Percentiles rank a stretch among this genome's conserved stretches.
phyloP scores from a whole-genome alignment of 768 basidiomycete species.

The Termitomyces sp. region DNA sequence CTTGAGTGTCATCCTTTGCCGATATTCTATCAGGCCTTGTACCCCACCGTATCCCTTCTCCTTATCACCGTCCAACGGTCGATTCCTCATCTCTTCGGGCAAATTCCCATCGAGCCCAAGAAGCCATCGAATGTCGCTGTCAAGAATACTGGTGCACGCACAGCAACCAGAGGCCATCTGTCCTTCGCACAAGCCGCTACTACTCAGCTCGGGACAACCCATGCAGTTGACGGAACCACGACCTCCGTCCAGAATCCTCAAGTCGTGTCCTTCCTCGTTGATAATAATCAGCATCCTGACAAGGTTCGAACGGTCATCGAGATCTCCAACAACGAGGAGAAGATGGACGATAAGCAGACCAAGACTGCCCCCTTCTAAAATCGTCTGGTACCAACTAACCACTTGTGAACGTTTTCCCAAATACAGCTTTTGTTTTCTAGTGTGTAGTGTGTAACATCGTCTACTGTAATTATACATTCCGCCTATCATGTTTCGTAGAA shows the following conservation, averaged over 20 bases:
- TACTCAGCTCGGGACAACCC: conserved; percentile 7
- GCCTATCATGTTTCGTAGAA: neutral
- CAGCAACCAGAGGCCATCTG: conserved; percentile 13
- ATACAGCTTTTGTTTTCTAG: too few species aligned
- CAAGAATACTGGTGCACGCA: conserved; percentile 7
- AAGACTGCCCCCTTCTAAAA: conserved; percentile 5
- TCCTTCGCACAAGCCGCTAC: conserved; percentile 8
- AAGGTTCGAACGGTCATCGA: conserved; percentile 4
- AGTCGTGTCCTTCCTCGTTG: conserved; percentile 10
- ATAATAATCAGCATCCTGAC: conserved; percentile 2
- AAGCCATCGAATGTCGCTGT: neutral
- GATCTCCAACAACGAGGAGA: neutral
- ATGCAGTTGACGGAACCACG: conserved; percentile 1
- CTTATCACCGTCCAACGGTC: conserved; percentile 12
- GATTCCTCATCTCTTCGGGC: conserved; percentile 12
- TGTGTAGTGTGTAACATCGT: neutral
- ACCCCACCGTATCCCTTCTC: conserved; percentile 10
- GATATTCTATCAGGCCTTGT: conserved; percentile 4
- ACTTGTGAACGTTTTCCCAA: neutral
- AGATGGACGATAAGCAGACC: conserved; percentile 9
- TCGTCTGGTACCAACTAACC: neutral
- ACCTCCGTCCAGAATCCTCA: conserved; percentile 1
- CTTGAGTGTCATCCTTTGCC: neutral
- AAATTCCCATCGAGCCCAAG: conserved; percentile 4
- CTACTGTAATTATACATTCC: neutral